phyloP scores from a whole-genome alignment of 441 rosid species.

The Mallotus repandus region DNA sequence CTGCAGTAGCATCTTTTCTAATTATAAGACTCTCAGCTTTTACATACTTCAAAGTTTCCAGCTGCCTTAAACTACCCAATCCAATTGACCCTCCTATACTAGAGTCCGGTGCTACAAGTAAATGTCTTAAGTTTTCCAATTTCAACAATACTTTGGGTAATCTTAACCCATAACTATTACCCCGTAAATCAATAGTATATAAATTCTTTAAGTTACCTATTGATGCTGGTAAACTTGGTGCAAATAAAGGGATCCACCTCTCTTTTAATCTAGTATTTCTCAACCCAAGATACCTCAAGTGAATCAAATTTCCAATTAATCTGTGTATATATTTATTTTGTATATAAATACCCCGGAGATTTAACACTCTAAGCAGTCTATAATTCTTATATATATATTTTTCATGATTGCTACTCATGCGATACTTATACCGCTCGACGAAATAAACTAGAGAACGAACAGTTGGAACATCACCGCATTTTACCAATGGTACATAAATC shows the following conservation, averaged over 20 bases:
- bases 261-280: background rate
- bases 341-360: accelerated
- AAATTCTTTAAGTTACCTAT: conserved; percentile 2
- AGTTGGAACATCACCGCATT: no score
- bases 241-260: accelerated
- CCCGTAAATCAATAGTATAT: background rate
- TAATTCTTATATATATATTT: background rate
- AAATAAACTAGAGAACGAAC: no score
- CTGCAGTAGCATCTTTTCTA: no score
- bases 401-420: no score
- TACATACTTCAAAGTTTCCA: conserved; percentile 15
- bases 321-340: accelerated
- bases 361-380: conserved; percentile 1
- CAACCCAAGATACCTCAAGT: conserved; percentile 4
- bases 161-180: no score
- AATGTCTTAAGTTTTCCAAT: conserved; percentile 2
- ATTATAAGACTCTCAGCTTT: no score
- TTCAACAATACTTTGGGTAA: background rate
- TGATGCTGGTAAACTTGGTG: background rate
- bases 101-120: background rate
- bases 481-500: no score
- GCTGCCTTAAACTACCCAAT: background rate
- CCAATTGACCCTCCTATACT: background rate
- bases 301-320: background rate
- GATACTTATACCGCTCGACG: no score